phyloP scores from a whole-genome alignment of 2,329 filamentous ascomycete species.

The Cephalotrichum gorgonifer region DNA sequence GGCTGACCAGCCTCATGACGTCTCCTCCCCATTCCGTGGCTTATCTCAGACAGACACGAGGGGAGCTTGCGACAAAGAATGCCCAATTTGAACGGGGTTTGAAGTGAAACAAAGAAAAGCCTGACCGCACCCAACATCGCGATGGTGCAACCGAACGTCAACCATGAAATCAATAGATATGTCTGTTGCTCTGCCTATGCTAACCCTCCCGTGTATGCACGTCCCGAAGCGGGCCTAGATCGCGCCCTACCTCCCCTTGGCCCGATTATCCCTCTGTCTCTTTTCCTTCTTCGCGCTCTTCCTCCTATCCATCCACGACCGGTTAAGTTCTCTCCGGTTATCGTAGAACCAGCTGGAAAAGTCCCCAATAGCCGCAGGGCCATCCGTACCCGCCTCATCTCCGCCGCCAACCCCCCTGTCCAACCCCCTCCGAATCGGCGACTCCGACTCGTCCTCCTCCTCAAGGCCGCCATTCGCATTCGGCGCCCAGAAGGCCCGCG shows the following conservation, averaged over 20 bases:
- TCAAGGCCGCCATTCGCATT: conserved; percentile 30
- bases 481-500: conserved; percentile 46
- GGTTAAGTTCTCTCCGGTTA: conserved; percentile 52
- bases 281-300: conserved; percentile 57
- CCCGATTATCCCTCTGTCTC: conserved; percentile 54
- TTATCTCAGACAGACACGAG: no score
- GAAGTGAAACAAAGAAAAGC: no score
- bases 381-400: conserved; percentile 14
- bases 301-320: conserved; percentile 54
- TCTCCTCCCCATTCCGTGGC: no score
- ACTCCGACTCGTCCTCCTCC: conserved; percentile 29
- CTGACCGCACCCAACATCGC: no score
- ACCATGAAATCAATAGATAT: not conserved
- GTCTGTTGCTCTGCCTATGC: not conserved
- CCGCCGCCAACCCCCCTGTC: conserved; percentile 10
- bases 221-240: not conserved
- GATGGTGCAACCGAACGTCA: not conserved
- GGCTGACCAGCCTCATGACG: no score
- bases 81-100: no score
- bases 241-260: not conserved
- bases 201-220: not conserved
- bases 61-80: no score
- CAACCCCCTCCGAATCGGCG: not conserved
- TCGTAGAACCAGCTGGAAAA: conserved; percentile 63
- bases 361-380: conserved; percentile 26